A percentile compares a stretch with the other conserved stretches of the same genome.
Conservation (phyloP, 2,329 filamentous ascomycete species). For the Claviceps cyperi region DNA sequence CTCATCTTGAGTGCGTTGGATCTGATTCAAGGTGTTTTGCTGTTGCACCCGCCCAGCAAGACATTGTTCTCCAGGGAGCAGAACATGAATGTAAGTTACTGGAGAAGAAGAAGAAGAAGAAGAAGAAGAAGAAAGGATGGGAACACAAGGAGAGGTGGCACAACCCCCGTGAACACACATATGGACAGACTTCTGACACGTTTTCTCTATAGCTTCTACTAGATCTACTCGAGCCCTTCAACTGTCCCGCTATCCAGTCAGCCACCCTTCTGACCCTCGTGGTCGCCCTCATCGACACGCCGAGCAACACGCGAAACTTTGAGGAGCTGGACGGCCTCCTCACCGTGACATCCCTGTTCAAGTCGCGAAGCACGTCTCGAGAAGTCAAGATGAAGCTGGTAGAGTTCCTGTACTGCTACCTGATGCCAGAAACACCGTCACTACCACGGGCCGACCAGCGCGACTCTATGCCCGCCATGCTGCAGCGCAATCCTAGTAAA, state of each 20-base stretch:
- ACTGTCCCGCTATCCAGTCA: constrained; percentile 83
- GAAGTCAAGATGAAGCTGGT: constrained; percentile 93
- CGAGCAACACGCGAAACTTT: constrained; percentile 80
- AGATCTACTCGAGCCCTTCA: constrained; percentile 83
- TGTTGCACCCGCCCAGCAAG: constrained; percentile 83
- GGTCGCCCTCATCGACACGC: constrained; percentile 72
- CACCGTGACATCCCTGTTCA: constrained; percentile 85
- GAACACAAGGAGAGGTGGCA: not conserved
- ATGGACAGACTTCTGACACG: not conserved
- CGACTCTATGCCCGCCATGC: constrained; percentile 33
- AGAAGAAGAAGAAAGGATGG: not conserved
- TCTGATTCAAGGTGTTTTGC: constrained; percentile 71
- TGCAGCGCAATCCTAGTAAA: constrained; percentile 57
- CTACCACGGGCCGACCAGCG: constrained; percentile 34
- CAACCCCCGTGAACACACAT: not conserved
- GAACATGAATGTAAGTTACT: constrained; percentile 67
- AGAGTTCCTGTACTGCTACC: constrained; percentile 96
- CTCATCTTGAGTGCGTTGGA: constrained; percentile 81
- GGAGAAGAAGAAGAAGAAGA: not conserved
- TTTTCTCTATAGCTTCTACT: constrained; percentile 53
- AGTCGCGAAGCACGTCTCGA: constrained; percentile 67
- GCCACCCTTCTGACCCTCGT: constrained; percentile 83
- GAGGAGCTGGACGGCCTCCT: constrained; percentile 84
- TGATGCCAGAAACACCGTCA: constrained; percentile 74
- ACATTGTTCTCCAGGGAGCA: constrained; percentile 75